phyloP scores from a whole-genome alignment of 495 filamentous ascomycete genomes.

The Chaetomidium leptoderma region DNA sequence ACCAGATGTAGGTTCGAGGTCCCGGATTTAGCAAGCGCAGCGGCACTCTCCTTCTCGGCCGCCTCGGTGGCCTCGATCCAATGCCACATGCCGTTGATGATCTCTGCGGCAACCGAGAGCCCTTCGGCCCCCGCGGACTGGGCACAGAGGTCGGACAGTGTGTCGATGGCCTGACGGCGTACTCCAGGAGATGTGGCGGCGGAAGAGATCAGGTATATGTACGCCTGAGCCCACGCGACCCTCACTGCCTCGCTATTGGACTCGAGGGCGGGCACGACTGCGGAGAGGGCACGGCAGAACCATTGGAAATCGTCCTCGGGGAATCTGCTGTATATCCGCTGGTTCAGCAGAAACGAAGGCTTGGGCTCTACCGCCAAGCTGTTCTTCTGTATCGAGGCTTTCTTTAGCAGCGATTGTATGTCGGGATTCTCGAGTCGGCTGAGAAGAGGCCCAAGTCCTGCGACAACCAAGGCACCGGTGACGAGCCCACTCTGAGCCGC shows the following conservation, averaged over 20 bases:
- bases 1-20: conserved; percentile 56
- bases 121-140: conserved; percentile 40
- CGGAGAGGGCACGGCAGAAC: conserved; percentile 64
- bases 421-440: conserved; percentile 41
- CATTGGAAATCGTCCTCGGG: conserved; percentile 71
- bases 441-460: conserved; percentile 54
- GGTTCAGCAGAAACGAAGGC: conserved; percentile 79
- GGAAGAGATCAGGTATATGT: conserved; percentile 72
- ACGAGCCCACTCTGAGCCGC: conserved; percentile 74
- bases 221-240: conserved; percentile 71
- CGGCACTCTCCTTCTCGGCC: conserved; percentile 72
- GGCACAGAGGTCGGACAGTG: conserved; percentile 59
- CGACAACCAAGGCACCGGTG: conserved; percentile 65
- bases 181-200: conserved; percentile 51
- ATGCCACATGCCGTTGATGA: conserved; percentile 73
- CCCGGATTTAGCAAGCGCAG: conserved; percentile 62
- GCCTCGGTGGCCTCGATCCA: conserved; percentile 66
- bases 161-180: conserved; percentile 54
- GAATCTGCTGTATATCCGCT: conserved; percentile 76
- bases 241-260: conserved; percentile 31
- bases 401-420: conserved; percentile 48
- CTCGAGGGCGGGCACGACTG: conserved; percentile 46
- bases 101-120: conserved; percentile 44
- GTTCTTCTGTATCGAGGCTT: conserved; percentile 56
- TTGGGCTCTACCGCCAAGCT: conserved; percentile 64